These are phyloP conservation scores for Sporothrix curviconia DNA, from an alignment of 2,329 filamentous ascomycete species.

Conservation along the genomic window DNA sequence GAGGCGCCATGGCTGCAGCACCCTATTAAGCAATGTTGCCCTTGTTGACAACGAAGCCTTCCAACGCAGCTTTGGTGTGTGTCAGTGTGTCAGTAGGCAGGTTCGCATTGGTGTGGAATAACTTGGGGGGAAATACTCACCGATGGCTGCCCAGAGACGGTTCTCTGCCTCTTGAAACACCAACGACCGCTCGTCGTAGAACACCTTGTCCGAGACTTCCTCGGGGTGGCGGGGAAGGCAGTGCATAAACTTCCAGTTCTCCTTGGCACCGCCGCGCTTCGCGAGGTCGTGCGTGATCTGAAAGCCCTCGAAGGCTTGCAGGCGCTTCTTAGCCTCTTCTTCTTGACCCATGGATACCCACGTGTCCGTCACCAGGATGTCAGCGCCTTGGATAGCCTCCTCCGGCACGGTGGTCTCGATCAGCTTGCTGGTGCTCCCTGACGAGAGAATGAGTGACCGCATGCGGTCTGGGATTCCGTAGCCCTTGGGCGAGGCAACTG, in stretches of 20 bases:
- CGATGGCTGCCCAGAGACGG: conserved; percentile 80
- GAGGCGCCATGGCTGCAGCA: not conserved
- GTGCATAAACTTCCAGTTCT: conserved; percentile 97
- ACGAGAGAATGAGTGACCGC: conserved; percentile 61
- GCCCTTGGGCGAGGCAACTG: conserved; percentile 78
- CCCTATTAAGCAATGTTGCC: conserved; percentile 55
- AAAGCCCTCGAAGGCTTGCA: conserved; percentile 81
- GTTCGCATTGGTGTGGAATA: not conserved
- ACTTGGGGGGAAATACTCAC: conserved; percentile 38
- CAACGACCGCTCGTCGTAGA: conserved; percentile 76
- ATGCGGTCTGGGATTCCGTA: conserved; percentile 76
- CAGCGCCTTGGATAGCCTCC: conserved; percentile 76
- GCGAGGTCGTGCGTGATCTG: conserved; percentile 86
- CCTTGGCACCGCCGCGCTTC: conserved; percentile 75
- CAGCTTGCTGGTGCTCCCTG: conserved; percentile 55
- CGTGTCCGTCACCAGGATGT: conserved; percentile 91
- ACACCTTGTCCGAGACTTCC: conserved; percentile 91
- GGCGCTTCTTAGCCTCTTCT: conserved; percentile 66
- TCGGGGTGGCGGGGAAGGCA: conserved; percentile 87
- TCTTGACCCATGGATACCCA: conserved; percentile 99
- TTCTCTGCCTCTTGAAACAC: conserved; percentile 96
- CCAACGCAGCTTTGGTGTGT: conserved; percentile 55
- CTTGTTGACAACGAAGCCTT: conserved; percentile 91
- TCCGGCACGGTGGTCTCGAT: conserved; percentile 73
- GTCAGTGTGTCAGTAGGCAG: not conserved